phyloP scores from a whole-genome alignment of 164 flowering plant species.

The Chloranthus sessilifolius region DNA sequence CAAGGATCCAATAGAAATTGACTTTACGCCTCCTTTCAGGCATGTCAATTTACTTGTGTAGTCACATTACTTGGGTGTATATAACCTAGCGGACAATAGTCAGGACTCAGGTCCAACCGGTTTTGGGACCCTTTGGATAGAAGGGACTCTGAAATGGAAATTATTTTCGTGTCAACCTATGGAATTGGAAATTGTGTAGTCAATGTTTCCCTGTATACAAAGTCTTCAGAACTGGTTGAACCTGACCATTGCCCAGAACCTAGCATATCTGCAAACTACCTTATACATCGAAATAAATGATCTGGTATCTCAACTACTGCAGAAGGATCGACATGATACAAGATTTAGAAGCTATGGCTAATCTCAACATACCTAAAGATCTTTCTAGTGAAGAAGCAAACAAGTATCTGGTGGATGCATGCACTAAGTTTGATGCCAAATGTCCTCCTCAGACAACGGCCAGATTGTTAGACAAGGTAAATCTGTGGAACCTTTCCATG shows the following conservation, averaged over 20 bases:
- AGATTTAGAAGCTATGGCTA: conserved; percentile 72
- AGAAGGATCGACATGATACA: conserved; percentile 91
- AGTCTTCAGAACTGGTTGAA: too few species aligned
- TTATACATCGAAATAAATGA: background rate
- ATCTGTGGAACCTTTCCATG: background rate
- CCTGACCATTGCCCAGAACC: too few species aligned
- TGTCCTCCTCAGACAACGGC: conserved; percentile 96
- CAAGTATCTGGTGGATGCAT: conserved; percentile 70
- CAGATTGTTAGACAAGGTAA: conserved; percentile 84
- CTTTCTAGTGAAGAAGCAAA: conserved; percentile 70
- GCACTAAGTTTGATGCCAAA: conserved; percentile 65
- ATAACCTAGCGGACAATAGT: too few species aligned
- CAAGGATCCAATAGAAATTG: conserved; percentile 88
- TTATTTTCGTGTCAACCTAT: too few species aligned
- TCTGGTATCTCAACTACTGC: conserved; percentile 18
- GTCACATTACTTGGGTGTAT: background rate
- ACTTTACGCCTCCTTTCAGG: conserved; percentile 99
- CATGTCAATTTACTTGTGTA: conserved; percentile 13
- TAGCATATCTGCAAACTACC: background rate
- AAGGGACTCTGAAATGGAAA: too few species aligned
- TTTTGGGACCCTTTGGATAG: too few species aligned
- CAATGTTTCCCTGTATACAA: too few species aligned
- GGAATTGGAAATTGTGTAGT: too few species aligned
- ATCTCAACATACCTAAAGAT: conserved; percentile 78
- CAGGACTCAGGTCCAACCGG: too few species aligned